Evolutionary conservation across 345 rosid genomes (phyloP).

Genomic region (Pugionium cornutum): DNA sequence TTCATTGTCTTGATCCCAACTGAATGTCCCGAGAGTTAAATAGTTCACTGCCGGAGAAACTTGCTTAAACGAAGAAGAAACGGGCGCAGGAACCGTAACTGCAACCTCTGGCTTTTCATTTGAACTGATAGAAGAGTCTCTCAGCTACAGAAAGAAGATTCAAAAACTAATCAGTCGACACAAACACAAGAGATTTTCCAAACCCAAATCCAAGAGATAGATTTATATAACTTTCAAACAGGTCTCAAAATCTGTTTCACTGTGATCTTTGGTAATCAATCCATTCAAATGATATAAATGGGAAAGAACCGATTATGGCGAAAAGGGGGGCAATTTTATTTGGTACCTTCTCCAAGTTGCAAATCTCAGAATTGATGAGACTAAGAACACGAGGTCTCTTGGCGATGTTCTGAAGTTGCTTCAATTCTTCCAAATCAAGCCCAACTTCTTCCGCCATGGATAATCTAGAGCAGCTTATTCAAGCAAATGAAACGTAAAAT

Average conservation of each 20-base stretch:
- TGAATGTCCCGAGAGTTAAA: slow-evolving; percentile 66
- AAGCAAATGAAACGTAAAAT: slow-evolving; percentile 21
- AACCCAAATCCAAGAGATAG: neutral
- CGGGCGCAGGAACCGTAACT: slow-evolving; percentile 44
- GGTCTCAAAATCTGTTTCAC: slow-evolving; percentile 3
- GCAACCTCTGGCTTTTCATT: slow-evolving; percentile 44
- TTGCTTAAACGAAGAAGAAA: slow-evolving; percentile 49
- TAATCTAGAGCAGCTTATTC: slow-evolving; percentile 13
- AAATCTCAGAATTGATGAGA: slow-evolving; percentile 65
- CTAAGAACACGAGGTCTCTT: slow-evolving; percentile 73
- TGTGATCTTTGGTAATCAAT: neutral
- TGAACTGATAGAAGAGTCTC: slow-evolving; percentile 23
- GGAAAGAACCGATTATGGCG: neutral
- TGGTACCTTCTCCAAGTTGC: slow-evolving; percentile 67
- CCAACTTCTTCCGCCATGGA: slow-evolving; percentile 67
- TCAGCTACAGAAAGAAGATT: slow-evolving; percentile 19
- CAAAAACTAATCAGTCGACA: neutral
- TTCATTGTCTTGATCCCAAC: slow-evolving; percentile 97
- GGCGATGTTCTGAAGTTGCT: slow-evolving; percentile 63
- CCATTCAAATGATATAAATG: no score
- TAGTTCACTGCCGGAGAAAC: slow-evolving; percentile 46
- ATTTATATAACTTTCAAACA: neutral
- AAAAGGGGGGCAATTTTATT: neutral
- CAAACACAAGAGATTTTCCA: neutral
- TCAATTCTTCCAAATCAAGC: slow-evolving; percentile 80